phyloP scores from a whole-genome alignment of 805 yeast genomes.

The Ogataea pignaliae region DNA sequence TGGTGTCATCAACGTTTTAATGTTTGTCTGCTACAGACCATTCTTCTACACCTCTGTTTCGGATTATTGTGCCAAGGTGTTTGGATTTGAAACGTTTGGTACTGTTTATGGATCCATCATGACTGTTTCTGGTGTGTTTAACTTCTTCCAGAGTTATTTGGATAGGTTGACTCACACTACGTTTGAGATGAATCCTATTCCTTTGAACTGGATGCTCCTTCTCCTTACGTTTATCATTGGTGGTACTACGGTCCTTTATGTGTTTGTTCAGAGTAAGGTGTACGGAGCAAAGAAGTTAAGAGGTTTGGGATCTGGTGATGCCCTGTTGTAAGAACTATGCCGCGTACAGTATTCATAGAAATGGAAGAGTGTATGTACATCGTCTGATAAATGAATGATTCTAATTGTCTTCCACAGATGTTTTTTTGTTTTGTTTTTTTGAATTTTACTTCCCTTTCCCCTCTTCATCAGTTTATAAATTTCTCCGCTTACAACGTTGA shows the following conservation, averaged over 20 bases:
- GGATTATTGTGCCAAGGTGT: conserved; percentile 59
- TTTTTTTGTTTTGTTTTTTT: too few relatives aligned
- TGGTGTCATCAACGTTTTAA: conserved; percentile 41
- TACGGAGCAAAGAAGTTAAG: conserved; percentile 16
- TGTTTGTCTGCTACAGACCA: conserved; percentile 53
- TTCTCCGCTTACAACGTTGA: too few relatives aligned
- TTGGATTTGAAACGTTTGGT: conserved; percentile 59
- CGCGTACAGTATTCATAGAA: too few relatives aligned
- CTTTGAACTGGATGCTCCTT: conserved; percentile 40
- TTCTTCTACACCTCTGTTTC: conserved; percentile 54
- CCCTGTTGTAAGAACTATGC: too few relatives aligned
- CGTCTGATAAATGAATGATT: too few relatives aligned
- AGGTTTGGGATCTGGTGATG: conserved; percentile 1
- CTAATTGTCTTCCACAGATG: too few relatives aligned
- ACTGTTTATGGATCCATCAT: conserved; percentile 54
- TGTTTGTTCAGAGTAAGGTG: conserved; percentile 25
- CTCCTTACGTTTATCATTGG: conserved; percentile 41
- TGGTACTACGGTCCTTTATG: conserved; percentile 36
- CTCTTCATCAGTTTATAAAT: too few relatives aligned
- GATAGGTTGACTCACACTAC: conserved; percentile 47
- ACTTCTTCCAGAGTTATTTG: conserved; percentile 42
- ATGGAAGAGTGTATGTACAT: too few relatives aligned
- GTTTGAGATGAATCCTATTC: conserved; percentile 52
- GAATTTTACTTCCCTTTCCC: too few relatives aligned
- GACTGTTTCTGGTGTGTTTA: conserved; percentile 48